These are phyloP conservation scores for Dillenia turbinata DNA, from an alignment of 164 flowering plant genomes.

Conservation along the genomic window DNA sequence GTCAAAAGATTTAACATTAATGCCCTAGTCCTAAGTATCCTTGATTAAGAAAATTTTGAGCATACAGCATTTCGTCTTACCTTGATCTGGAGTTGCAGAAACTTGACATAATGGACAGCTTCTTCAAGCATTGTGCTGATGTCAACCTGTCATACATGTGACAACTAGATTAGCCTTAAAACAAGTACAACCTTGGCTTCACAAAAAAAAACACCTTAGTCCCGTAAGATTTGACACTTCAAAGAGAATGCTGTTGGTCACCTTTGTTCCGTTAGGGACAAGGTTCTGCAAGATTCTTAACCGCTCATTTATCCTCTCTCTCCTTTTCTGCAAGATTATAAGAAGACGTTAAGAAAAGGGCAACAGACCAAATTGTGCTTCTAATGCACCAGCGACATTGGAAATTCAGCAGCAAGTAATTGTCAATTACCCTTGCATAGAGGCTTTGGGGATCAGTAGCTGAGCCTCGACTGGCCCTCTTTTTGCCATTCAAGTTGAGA, in stretches of 20 bases:
- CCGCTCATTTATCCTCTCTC: conserved; percentile 85
- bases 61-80: conserved; percentile 30
- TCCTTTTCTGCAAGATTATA: conserved; percentile 63
- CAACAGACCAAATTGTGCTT: background rate
- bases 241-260: conserved; percentile 13
- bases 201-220: background rate
- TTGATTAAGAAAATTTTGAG: background rate
- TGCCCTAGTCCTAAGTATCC: too few relatives aligned
- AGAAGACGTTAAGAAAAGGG: background rate
- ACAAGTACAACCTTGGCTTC: background rate
- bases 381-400: background rate
- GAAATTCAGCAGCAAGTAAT: background rate
- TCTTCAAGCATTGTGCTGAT: conserved; percentile 99
- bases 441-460: conserved; percentile 99
- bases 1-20: background rate
- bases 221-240: background rate
- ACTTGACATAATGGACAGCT: conserved; percentile 92
- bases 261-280: conserved; percentile 97
- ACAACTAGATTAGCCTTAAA: background rate
- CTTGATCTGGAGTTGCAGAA: conserved; percentile 95
- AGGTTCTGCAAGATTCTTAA: conserved; percentile 73
- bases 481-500: conserved; percentile 39
- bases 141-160: conserved; percentile 53
- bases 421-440: conserved; percentile 78
- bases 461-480: conserved; percentile 68